Percentiles rank a stretch among this genome's conserved stretches.
phyloP scores from a whole-genome alignment of 164 flowering plant genomes.

The Liquidambar formosana region DNA sequence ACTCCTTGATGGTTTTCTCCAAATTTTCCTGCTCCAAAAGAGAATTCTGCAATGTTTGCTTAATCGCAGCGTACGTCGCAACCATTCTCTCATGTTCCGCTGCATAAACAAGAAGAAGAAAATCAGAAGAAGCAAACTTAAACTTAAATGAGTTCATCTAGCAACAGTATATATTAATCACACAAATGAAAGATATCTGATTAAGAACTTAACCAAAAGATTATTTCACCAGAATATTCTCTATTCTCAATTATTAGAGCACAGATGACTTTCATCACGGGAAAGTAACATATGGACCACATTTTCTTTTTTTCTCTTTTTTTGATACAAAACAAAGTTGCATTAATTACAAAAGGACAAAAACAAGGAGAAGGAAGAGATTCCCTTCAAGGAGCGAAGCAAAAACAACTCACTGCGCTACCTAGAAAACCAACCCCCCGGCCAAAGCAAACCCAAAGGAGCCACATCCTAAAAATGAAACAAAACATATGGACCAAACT shows the following conservation, averaged over 20 bases:
- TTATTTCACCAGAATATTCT: not conserved
- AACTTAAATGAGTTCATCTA: not conserved
- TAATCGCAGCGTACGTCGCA: slow-evolving; percentile 70
- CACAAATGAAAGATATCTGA: not conserved
- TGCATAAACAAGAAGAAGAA: slow-evolving; percentile 25
- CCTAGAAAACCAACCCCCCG: no score
- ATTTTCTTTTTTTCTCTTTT: no score
- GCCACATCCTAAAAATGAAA: no score
- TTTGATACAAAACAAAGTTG: no score
- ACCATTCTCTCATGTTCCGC: slow-evolving; percentile 87
- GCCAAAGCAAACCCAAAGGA: no score
- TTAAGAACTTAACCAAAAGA: not conserved
- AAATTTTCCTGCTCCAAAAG: slow-evolving; percentile 54
- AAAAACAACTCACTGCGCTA: no score
- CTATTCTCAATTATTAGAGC: no score
- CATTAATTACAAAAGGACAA: no score
- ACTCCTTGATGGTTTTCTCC: slow-evolving; percentile 55
- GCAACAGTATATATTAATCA: not conserved
- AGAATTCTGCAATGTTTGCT: slow-evolving; percentile 73
- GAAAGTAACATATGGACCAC: not conserved
- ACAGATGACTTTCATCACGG: not conserved
- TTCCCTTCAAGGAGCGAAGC: no score
- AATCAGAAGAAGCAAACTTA: not conserved
- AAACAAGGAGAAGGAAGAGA: no score
- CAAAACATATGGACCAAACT: no score